A percentile compares a stretch with the other conserved stretches of the same genome.
phyloP scores from a whole-genome alignment of 169 alveolate genomes.

The Plasmodium chabaudi region DNA sequence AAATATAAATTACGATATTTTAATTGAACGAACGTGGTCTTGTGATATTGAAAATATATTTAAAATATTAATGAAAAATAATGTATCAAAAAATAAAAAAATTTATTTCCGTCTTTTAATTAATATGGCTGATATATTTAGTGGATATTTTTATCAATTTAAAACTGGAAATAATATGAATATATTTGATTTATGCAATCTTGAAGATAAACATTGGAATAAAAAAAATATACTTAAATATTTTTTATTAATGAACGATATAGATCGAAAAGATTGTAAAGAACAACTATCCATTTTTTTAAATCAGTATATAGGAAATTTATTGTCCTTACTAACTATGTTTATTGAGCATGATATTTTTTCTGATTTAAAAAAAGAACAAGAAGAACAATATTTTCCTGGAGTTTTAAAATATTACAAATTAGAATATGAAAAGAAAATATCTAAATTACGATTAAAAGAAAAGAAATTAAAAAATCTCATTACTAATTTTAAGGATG shows the following conservation, averaged over 20 bases:
- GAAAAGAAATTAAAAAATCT: slow-evolving; percentile 50
- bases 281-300: slow-evolving; percentile 28
- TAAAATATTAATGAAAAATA: slow-evolving; percentile 48
- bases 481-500: background rate
- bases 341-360: slow-evolving; percentile 47
- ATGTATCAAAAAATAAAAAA: slow-evolving; percentile 50
- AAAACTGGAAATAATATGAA: slow-evolving; percentile 1
- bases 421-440: slow-evolving; percentile 58
- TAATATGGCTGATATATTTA: slow-evolving; percentile 62
- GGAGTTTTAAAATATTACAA: slow-evolving; percentile 68
- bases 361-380: slow-evolving; percentile 64
- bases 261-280: slow-evolving; percentile 44
- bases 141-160: slow-evolving; percentile 56
- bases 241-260: slow-evolving; percentile 31
- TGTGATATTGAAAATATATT: slow-evolving; percentile 44
- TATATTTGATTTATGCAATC: slow-evolving; percentile 40
- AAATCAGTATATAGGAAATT: slow-evolving; percentile 12
- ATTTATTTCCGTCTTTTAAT: slow-evolving; percentile 71
- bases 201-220: slow-evolving; percentile 70
- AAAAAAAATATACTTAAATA: slow-evolving; percentile 41
- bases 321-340: slow-evolving; percentile 19
- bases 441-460: slow-evolving; percentile 20
- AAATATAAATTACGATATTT: slow-evolving; percentile 62
- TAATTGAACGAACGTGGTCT: slow-evolving; percentile 74
- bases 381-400: slow-evolving; percentile 47